Base-by-base conservation (phyloP, 805 yeast species). In the Teunomyces kruisii region DNA sequence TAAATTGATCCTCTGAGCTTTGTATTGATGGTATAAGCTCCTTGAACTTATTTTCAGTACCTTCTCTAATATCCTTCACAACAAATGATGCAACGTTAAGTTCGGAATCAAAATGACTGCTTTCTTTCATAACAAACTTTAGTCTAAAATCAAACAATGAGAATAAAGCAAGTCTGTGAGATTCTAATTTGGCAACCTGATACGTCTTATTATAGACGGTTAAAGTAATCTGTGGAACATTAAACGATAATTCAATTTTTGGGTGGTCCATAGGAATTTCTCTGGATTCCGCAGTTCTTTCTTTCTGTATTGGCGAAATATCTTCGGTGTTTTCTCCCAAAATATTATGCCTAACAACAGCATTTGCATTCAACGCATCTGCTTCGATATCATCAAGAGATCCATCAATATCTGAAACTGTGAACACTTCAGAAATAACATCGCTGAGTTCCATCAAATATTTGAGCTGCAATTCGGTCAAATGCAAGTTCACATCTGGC, bases 1-100 rank as follows among this genome's bases (percentile, higher is more conserved):
- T 70, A 49, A 94, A 83, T 58, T 94, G 98, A 53, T 86, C 72
- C 16, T 81, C 80, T 1, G 77, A 81, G 29, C 81, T 78, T 7
- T 74, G 65, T 2, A 79, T 74, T 19, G 80, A 78, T 1, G 98
- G 97, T 35, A 94, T 82, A 27, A 94, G 81, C 48, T 91, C 86
- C 0, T 86, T 77, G 65, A 88, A 92, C 53, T 80, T 80, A 67
- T 86, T 92, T 26, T 75, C 80, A 15, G 77, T 78, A 6, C 68
- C 67, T 17, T 65, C 62, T 52, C 98, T 74, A 3, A 82, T 78
- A 64, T 94, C 99, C 44, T 79, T 80, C 2, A 91, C 86, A 2
- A 84, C 80, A 54, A 94, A 85, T 0, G 97, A 81, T 33, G 81
- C 78, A 24, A 89, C 73, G 44, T 78, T 79, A 7, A 89, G 55